phyloP scores from a whole-genome alignment of 495 filamentous ascomycete genomes.

The Podospora pseudopauciseta region DNA sequence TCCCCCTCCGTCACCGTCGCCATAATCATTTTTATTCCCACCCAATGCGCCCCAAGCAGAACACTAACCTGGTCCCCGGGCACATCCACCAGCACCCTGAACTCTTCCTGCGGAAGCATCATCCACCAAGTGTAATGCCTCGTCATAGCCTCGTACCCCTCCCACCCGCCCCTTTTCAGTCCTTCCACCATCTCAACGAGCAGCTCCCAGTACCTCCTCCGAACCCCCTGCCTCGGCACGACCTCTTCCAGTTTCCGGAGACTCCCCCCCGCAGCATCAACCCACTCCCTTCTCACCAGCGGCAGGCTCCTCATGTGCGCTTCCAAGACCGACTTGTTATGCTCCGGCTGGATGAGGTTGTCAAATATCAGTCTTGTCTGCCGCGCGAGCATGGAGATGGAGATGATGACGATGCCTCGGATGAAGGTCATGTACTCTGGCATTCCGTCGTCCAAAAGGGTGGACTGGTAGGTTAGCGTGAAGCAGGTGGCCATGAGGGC shows the following conservation, averaged over 20 bases:
- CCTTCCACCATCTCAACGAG: constrained; percentile 33
- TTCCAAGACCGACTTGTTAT: constrained; percentile 23
- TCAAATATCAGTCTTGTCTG: constrained; percentile 45
- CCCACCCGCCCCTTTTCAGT: constrained; percentile 32
- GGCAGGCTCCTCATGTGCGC: constrained; percentile 36
- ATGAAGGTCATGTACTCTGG: constrained; percentile 62
- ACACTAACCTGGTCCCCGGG: constrained; percentile 45
- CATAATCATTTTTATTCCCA: constrained; percentile 57
- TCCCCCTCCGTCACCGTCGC: constrained; percentile 42
- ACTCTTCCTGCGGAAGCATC: constrained; percentile 50
- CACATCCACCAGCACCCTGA: constrained; percentile 48
- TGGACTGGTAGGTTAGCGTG: constrained; percentile 58
- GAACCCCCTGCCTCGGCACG: constrained; percentile 23
- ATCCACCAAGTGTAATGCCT: constrained; percentile 48
- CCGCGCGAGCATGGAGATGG: constrained; percentile 43
- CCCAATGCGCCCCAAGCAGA: constrained; percentile 57
- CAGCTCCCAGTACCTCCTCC: constrained; percentile 33
- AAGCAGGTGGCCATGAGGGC: constrained; percentile 57
- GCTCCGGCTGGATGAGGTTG: constrained; percentile 32
- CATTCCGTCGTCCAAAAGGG: constrained; percentile 56
- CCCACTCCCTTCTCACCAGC: constrained; percentile 34
- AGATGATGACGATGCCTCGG: constrained; percentile 54
- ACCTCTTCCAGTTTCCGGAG: constrained; percentile 38
- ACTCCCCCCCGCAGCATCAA: constrained; percentile 34
- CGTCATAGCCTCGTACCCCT: constrained; percentile 36